phyloP scores from a whole-genome alignment of 2,329 filamentous ascomycete species.

The Cercospora sp. region DNA sequence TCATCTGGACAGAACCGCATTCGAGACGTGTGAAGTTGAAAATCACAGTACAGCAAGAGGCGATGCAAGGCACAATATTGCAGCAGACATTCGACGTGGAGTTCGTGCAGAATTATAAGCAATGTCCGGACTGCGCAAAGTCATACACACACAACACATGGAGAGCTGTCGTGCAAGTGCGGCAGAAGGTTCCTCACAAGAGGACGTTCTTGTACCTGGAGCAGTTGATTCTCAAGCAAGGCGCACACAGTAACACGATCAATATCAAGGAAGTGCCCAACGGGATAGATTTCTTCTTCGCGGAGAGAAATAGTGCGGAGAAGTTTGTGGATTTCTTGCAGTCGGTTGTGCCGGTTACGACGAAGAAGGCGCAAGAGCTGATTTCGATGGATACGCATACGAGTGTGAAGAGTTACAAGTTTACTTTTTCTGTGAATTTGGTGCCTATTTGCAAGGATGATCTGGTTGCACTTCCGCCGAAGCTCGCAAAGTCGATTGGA shows the following conservation, averaged over 20 bases:
- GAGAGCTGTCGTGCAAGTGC: conserved; percentile 89
- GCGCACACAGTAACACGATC: conserved; percentile 86
- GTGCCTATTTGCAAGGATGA: conserved; percentile 98
- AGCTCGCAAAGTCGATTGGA: conserved; percentile 79
- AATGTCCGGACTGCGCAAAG: conserved; percentile 93
- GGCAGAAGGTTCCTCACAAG: conserved; percentile 97
- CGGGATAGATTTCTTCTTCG: conserved; percentile 94
- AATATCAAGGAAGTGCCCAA: conserved; percentile 98
- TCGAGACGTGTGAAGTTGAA: conserved; percentile 90
- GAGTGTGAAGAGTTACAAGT: conserved; percentile 88
- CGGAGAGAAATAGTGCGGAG: conserved; percentile 84
- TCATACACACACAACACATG: conserved; percentile 96
- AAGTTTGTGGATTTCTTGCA: conserved; percentile 88
- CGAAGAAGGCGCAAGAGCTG: conserved; percentile 85
- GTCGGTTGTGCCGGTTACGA: conserved; percentile 74
- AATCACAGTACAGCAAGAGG: conserved; percentile 82
- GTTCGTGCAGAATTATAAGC: conserved; percentile 85
- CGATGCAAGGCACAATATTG: conserved; percentile 66
- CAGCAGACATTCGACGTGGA: conserved; percentile 96
- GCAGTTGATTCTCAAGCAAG: conserved; percentile 93
- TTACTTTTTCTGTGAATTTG: conserved; percentile 83
- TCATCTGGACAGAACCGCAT: conserved; percentile 98
- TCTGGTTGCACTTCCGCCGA: conserved; percentile 86
- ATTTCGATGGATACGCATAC: conserved; percentile 94
- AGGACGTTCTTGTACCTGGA: conserved; percentile 80